These are phyloP conservation scores for Colletotrichum eleusines DNA, from an alignment of 2,329 filamentous ascomycete genomes.

Conservation along the genomic window DNA sequence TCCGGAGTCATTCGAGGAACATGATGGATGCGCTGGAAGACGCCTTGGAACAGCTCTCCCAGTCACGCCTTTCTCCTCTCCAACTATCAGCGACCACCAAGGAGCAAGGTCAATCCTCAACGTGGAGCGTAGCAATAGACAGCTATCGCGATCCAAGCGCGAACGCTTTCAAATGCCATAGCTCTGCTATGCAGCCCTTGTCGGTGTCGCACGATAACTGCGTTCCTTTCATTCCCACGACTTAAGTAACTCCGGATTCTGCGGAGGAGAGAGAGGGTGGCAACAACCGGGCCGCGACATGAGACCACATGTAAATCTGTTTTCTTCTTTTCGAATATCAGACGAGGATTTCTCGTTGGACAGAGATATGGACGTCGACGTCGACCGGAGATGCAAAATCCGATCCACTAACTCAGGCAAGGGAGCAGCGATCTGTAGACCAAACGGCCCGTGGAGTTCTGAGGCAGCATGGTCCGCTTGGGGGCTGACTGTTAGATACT, in stretches of 20 bases:
- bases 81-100: too few relatives aligned
- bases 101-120: not conserved
- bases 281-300: constrained; percentile 5
- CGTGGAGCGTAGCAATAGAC: not conserved
- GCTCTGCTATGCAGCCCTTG: not conserved
- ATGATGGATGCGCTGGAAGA: not conserved
- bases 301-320: not conserved
- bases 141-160: not conserved
- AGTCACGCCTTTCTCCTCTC: not conserved
- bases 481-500: not conserved
- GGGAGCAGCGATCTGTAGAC: constrained; percentile 6
- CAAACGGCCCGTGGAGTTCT: not conserved
- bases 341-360: not conserved
- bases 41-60: not conserved
- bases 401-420: constrained; percentile 29
- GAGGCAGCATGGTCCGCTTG: constrained; percentile 8
- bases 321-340: not conserved
- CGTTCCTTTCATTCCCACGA: constrained; percentile 4
- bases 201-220: not conserved
- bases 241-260: not conserved
- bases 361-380: constrained; percentile 25
- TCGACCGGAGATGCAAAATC: constrained; percentile 33
- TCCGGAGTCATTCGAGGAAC: not conserved
- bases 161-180: not conserved
- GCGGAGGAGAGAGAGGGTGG: not conserved